Evolutionary conservation across 371 early-diverging fungal genomes (phyloP), one percentile per base, ranked within the genome.

Genomic region (Mitosporidium daphniae): DNA sequence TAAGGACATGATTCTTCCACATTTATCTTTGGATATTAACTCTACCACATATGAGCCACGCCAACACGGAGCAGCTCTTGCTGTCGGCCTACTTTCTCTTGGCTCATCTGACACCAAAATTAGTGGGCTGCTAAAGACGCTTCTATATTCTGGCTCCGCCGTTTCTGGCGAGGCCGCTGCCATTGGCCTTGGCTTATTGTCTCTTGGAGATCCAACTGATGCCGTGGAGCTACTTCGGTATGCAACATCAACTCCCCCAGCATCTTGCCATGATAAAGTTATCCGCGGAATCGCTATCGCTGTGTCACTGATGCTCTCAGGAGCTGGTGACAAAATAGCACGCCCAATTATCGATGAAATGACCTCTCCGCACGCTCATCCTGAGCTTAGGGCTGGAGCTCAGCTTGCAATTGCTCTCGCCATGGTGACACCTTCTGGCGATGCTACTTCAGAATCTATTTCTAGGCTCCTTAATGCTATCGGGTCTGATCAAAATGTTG

Each of bases 131-230:
- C 54, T 77, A 29, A 73, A 64, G 52, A 64, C 47, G 23, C 59
- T 71, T 11, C 51, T 75, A 22, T 78, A 62, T 41, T 62, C 60
- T 20, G 93, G 89, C 44, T 65, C 63, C 31, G 91, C 91, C 3
- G 70, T 91, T 14, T 70, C 78, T 17, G 82, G 82, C 25, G 94
- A 97, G 41, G 91, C 89, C 1, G 91, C 94, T 16, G 84, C 75
- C 30, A 38, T 89, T 16, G 75, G 73, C 12, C 78, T 95, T 61
- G 97, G 97, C 23, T 50, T 95, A 35, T 64, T 86, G 14, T 75
- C 74, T 69, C 57, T 84, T 26, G 93, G 93, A 22, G 71, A 72
- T 9, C 67, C 55, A n/a, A 57, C 63, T 8, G 44, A 53, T 16
- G 51, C 57, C 30, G 67, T 66, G 2, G 86, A 80, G 33, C 72